These are phyloP conservation scores for Dissophora ornata DNA, from an alignment of 192 early-diverging fungal genomes.

Conservation along the genomic window DNA sequence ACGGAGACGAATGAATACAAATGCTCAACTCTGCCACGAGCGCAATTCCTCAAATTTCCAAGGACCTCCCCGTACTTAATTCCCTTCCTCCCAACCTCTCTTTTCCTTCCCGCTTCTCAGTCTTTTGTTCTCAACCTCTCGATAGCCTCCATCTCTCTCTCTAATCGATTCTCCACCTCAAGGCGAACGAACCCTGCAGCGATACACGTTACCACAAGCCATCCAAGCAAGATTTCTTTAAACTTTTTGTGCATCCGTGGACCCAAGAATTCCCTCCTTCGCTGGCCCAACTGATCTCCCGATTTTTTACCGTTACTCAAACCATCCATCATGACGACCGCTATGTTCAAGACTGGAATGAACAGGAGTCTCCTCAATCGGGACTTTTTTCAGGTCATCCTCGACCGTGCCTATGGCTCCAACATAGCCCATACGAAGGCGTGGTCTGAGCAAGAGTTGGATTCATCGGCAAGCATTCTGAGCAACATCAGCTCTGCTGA, in stretches of 20 bases:
- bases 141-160: no score
- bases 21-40: no score
- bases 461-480: slow-evolving; percentile 47
- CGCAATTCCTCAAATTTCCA: no score
- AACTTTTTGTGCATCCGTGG: no score
- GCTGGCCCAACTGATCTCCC: neutral
- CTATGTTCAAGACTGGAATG: slow-evolving; percentile 55
- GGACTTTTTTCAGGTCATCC: slow-evolving; percentile 47
- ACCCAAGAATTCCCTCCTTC: no score
- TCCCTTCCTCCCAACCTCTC: no score
- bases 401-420: slow-evolving; percentile 42
- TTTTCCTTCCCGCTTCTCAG: no score
- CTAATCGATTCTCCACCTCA: neutral
- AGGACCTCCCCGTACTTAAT: no score
- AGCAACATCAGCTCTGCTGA: slow-evolving; percentile 49
- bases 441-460: slow-evolving; percentile 40
- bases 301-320: neutral
- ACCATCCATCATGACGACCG: slow-evolving; percentile 31
- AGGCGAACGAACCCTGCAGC: neutral
- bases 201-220: no score
- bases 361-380: slow-evolving; percentile 42
- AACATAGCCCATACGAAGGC: slow-evolving; percentile 11
- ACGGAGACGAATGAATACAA: no score
- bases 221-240: no score
- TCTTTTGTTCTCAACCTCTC: no score